Evolutionary conservation across 768 basidiomycete species (phyloP), one percentile per base, ranked within the genome.

Genomic region (Infundibulicybe gibba): DNA sequence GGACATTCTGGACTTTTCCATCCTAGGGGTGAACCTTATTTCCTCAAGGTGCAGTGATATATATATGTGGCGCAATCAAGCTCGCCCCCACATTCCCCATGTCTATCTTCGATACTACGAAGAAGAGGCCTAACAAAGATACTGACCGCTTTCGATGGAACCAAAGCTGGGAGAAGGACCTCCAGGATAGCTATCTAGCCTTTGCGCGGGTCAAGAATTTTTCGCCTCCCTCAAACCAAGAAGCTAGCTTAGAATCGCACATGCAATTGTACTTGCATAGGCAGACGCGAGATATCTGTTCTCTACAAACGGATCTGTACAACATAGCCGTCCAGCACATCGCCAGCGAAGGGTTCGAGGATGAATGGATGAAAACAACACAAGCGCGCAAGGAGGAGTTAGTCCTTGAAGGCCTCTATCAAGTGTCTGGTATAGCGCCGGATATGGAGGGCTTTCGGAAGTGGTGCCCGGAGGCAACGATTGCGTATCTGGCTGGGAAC

Each of bases 381-480:
- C 47, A 31, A 17, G 14, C 40, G 4, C 25, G 32, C 11, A 34
- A 47, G 34, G 48, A 53, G 25, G 43, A 49, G 32, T 32, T 49
- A 17, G 42, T 55, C 19, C 44, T 58, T 14, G 48, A 58, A 19
- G 57, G 53, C 3, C 38, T 61, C 6, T 56, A 48, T 20, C 43
- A 48, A 11, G 42, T 46, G 0, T 55, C 49, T 25, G 48, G 37
- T 15, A 47, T 40, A 1, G 46, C 35, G 4, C 51, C 51, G 1
- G 49, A 54, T 19, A 51, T 56, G 44, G 56, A 60, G 32, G 33
- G 32, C 13, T 40, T 49, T 20, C 49, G 59, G 35, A 43, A 34
- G 32, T 50, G 54, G 56, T 60, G 50, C 21, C 56, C 56, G 3
- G 56, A 60, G 16, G 54, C 57, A 40, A 51, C 53, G 3, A 41